Evolutionary conservation across 2,329 filamentous ascomycete species (phyloP).

Genomic region (Ophiocordyceps camponoti-rufipedis): DNA sequence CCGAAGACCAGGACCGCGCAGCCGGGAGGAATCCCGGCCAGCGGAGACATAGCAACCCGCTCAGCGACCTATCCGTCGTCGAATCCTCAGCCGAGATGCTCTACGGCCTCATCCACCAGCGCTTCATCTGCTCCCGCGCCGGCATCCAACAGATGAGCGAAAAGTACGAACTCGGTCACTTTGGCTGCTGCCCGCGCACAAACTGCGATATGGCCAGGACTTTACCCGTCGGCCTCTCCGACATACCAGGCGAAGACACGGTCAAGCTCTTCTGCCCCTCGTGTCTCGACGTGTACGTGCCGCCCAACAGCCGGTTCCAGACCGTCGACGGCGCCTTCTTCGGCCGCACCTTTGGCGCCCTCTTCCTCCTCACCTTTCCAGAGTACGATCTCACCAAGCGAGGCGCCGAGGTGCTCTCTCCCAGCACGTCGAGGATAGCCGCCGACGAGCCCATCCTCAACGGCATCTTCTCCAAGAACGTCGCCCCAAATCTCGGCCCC

Average conservation of each 20-base stretch:
- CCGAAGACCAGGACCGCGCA: conserved; percentile 40
- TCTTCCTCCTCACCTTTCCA: conserved; percentile 97
- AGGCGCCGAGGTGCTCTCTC: conserved; percentile 38
- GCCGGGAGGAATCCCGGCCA: conserved; percentile 31
- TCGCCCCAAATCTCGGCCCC: conserved; percentile 69
- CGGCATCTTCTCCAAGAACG: conserved; percentile 70
- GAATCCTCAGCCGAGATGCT: conserved; percentile 96
- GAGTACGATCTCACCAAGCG: conserved; percentile 76
- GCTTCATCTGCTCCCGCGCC: conserved; percentile 89
- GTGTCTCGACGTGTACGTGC: conserved; percentile 92
- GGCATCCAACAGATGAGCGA: conserved; percentile 99
- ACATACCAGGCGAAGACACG: conserved; percentile 90
- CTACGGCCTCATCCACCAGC: conserved; percentile 94
- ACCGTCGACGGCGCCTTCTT: conserved; percentile 97
- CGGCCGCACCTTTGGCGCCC: conserved; percentile 85
- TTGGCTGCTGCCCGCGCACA: conserved; percentile 86
- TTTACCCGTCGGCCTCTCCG: conserved; percentile 80
- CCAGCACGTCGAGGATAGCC: conserved; percentile 13
- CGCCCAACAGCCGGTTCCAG: conserved; percentile 92
- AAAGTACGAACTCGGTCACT: conserved; percentile 95
- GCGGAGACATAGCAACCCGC: conserved; percentile 63
- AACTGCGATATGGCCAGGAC: conserved; percentile 83
- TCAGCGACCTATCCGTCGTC: conserved; percentile 85
- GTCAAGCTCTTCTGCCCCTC: conserved; percentile 97
- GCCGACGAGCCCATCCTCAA: conserved; percentile 47